Conservation (phyloP, 2,329 filamentous ascomycete genomes). For the Truncatella angustata region DNA sequence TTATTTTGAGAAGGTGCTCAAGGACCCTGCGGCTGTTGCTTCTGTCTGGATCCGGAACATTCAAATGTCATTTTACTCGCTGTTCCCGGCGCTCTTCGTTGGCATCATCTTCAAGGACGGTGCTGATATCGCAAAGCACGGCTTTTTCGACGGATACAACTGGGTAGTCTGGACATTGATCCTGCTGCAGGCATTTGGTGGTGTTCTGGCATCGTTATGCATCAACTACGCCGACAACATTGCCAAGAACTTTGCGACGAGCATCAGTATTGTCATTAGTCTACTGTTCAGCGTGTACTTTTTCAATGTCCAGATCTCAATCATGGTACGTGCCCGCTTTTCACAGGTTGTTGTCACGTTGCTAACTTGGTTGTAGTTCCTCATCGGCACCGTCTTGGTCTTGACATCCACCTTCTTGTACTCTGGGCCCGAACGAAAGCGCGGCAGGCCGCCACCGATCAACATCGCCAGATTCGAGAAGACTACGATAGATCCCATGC, state of each 20-base stretch:
- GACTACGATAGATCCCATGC: conserved; percentile 52
- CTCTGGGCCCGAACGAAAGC: conserved; percentile 61
- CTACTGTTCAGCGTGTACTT: conserved; percentile 82
- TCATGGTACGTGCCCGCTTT: conserved; percentile 58
- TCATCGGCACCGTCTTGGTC: conserved; percentile 76
- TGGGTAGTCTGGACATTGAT: conserved; percentile 87
- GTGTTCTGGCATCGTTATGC: conserved; percentile 78
- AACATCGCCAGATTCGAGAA: conserved; percentile 77
- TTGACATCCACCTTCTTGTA: conserved; percentile 84
- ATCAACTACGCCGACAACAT: conserved; percentile 87
- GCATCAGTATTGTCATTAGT: conserved; percentile 85
- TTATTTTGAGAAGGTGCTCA: conserved; percentile 88
- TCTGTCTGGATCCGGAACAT: conserved; percentile 95
- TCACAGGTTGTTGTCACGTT: background rate
- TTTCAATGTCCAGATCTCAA: conserved; percentile 75
- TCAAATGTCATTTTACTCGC: conserved; percentile 89
- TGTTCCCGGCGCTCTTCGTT: conserved; percentile 84
- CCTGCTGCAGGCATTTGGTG: conserved; percentile 76
- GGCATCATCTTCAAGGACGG: conserved; percentile 88
- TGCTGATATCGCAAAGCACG: conserved; percentile 74
- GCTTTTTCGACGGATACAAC: conserved; percentile 95
- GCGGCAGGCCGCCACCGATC: conserved; percentile 63
- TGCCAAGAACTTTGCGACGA: conserved; percentile 90
- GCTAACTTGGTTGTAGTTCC: conserved; percentile 56
- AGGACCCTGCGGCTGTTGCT: conserved; percentile 71